Evolutionary conservation across 176 grass and related monocot genomes (phyloP).

Genomic region (Paspalum notatum): DNA sequence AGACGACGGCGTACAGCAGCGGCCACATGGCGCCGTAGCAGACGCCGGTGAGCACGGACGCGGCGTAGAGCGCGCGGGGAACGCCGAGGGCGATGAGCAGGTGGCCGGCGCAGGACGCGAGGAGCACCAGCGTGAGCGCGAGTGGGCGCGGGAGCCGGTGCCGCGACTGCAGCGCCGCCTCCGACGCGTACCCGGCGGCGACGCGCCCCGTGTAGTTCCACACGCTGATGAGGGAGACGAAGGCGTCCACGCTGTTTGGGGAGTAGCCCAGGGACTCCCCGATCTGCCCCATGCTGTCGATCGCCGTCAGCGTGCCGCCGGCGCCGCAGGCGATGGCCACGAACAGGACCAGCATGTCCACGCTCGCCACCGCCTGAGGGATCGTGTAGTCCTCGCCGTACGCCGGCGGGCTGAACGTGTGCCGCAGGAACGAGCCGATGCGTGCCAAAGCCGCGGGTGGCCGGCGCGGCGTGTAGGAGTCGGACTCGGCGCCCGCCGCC

Average conservation of each 20-base stretch:
- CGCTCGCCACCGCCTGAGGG: slow-evolving; percentile 47
- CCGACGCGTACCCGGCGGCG: slow-evolving; percentile 42
- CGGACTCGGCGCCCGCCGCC: neutral
- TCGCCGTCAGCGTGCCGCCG: slow-evolving; percentile 64
- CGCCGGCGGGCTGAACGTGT: slow-evolving; percentile 23
- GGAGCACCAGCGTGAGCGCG: slow-evolving; percentile 34
- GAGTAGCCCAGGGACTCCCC: slow-evolving; percentile 55
- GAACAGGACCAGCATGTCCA: slow-evolving; percentile 56
- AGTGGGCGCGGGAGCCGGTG: slow-evolving; percentile 49
- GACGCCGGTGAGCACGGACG: slow-evolving; percentile 79
- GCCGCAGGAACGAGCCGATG: neutral
- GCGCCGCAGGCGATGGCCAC: slow-evolving; percentile 41
- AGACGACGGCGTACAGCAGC: slow-evolving; percentile 37
- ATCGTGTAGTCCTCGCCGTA: slow-evolving; percentile 50
- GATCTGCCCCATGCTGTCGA: slow-evolving; percentile 82
- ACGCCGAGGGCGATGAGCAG: slow-evolving; percentile 47
- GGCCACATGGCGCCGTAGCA: slow-evolving; percentile 90
- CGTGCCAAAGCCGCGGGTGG: neutral
- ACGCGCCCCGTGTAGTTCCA: slow-evolving; percentile 59
- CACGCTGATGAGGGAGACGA: slow-evolving; percentile 55
- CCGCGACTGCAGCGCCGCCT: neutral
- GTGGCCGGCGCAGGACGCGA: slow-evolving; percentile 49
- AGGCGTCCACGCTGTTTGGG: slow-evolving; percentile 43
- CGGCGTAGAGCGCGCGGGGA: slow-evolving; percentile 52
- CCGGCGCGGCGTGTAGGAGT: too few species aligned